Conservation (phyloP, 2,329 filamentous ascomycete genomes). For the Lasiodiplodia hormozganensis region DNA sequence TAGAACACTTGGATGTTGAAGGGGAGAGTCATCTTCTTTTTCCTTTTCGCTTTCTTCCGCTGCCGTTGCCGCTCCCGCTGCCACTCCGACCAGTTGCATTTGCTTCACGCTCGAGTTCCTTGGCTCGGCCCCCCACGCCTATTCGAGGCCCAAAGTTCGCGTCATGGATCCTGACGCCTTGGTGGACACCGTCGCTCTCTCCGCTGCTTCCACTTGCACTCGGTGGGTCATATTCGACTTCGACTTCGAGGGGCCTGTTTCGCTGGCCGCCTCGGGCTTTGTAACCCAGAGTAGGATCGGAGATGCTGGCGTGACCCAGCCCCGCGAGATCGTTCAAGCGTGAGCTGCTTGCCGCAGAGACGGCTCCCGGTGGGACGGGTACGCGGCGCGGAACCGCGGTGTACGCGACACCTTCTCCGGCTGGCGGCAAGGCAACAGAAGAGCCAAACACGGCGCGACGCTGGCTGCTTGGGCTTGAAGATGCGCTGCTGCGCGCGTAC, state of each 20-base stretch:
- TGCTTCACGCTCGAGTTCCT: conserved; percentile 18
- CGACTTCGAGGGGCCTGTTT: conserved; percentile 6
- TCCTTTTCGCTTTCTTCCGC: conserved; percentile 11
- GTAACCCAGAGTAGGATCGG: conserved; percentile 16
- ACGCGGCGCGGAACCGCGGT: conserved; percentile 44
- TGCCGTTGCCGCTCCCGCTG: conserved; percentile 8
- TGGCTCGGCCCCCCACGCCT: conserved; percentile 11
- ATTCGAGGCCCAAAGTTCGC: not conserved
- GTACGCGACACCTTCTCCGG: conserved; percentile 37
- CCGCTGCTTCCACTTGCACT: conserved; percentile 25
- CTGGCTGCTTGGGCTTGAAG: conserved; percentile 40
- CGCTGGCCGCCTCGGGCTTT: not conserved
- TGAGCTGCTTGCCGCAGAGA: conserved; percentile 8
- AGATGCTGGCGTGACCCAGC: conserved; percentile 7
- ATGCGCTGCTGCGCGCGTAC: conserved; percentile 31
- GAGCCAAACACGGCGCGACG: not conserved
- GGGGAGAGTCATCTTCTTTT: conserved; percentile 3
- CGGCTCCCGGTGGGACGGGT: conserved; percentile 37
- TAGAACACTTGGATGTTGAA: not conserved
- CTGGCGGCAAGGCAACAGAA: conserved; percentile 34
- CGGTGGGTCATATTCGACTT: conserved; percentile 22
- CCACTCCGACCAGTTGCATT: conserved; percentile 18
- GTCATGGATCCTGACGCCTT: conserved; percentile 2
- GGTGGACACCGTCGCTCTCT: conserved; percentile 9
- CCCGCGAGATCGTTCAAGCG: not conserved